These are phyloP conservation scores for Paracoccidioides brasiliensis DNA, from an alignment of 2,329 filamentous ascomycete species.

Conservation along the genomic window DNA sequence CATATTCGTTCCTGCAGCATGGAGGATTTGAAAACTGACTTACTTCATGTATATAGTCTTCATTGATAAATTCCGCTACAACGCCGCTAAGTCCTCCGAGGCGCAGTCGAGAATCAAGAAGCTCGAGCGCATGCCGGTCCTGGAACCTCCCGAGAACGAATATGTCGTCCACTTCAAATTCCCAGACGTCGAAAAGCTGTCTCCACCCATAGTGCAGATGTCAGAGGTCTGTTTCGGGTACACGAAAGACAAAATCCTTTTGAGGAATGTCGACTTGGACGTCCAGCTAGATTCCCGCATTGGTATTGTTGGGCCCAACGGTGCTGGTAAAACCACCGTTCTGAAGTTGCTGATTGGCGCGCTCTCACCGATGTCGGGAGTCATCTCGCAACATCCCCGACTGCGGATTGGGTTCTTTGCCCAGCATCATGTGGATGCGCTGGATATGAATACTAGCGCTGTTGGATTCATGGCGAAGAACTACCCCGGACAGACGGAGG, in stretches of 20 bases:
- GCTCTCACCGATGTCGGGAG: constrained; percentile 58
- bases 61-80: constrained; percentile 99
- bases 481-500: constrained; percentile 82
- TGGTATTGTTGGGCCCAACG: constrained; percentile 97
- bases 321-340: constrained; percentile 97
- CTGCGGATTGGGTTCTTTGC: constrained; percentile 93
- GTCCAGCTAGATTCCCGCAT: constrained; percentile 97
- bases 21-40: background rate
- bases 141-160: constrained; percentile 80
- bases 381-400: constrained; percentile 80
- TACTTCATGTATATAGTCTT: constrained; percentile 44
- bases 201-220: constrained; percentile 97
- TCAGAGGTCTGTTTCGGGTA: constrained; percentile 85
- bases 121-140: constrained; percentile 86
- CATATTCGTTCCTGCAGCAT: background rate
- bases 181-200: constrained; percentile 93
- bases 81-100: constrained; percentile 95
- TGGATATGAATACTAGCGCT: constrained; percentile 77
- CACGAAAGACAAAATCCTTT: constrained; percentile 60
- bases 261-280: constrained; percentile 81
- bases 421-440: constrained; percentile 92
- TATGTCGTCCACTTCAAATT: constrained; percentile 97
- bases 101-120: constrained; percentile 99
- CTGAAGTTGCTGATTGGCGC: constrained; percentile 91
- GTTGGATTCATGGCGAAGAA: constrained; percentile 93